These are phyloP conservation scores for Fusarium equiseti DNA, from an alignment of 2,329 filamentous ascomycete species.

Conservation along the genomic window DNA sequence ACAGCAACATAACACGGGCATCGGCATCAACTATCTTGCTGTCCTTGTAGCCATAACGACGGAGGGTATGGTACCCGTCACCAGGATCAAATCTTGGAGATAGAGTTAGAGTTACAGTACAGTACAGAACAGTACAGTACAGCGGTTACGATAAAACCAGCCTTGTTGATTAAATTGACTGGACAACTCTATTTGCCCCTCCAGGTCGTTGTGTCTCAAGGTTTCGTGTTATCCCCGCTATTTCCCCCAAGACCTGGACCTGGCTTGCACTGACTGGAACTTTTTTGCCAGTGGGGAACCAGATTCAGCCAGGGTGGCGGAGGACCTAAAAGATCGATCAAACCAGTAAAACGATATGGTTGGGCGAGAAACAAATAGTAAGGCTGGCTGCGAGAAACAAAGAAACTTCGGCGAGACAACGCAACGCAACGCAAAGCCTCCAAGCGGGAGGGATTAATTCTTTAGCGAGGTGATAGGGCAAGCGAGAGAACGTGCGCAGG, in stretches of 20 bases:
- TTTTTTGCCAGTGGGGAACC: not conserved
- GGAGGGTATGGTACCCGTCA: not conserved
- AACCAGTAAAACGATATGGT: slow-evolving; percentile 1
- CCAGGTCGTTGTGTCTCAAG: not conserved
- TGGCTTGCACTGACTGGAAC: not conserved
- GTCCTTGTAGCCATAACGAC: slow-evolving; percentile 16
- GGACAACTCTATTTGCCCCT: not conserved
- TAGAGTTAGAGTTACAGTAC: not conserved
- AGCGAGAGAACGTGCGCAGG: slow-evolving; percentile 6
- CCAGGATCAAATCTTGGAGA: not conserved
- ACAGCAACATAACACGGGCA: not conserved
- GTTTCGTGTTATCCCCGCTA: not conserved
- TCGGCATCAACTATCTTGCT: not conserved
- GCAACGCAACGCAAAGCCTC: not conserved
- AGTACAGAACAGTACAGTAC: not conserved
- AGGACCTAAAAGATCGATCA: not conserved
- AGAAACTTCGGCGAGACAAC: not conserved
- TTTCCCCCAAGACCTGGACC: not conserved
- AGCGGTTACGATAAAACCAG: not conserved
- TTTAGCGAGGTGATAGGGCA: not conserved
- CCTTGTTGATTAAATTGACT: not conserved
- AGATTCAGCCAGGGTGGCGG: not conserved
- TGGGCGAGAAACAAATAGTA: not conserved
- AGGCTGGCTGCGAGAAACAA: not conserved
- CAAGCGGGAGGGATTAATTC: not conserved